A percentile compares a stretch with the other conserved stretches of the same genome.
These are phyloP conservation scores for Malus hybrid DNA, from an alignment of 331 rosid genomes.

Conservation along the genomic window DNA sequence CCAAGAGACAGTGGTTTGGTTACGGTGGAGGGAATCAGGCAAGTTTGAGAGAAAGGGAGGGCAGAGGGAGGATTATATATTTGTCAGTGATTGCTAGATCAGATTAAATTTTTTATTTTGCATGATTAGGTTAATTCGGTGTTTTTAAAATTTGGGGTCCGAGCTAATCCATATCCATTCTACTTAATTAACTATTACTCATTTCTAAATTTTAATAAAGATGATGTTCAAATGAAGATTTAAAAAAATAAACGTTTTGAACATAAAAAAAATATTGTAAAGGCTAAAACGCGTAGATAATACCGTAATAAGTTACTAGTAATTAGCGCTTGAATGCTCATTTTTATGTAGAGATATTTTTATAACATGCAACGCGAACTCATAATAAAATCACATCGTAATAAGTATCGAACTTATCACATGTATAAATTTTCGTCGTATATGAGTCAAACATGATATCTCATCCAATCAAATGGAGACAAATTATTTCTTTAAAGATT, in stretches of 20 bases:
- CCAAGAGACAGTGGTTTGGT: not conserved
- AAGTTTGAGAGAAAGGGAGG: not conserved
- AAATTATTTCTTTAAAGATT: not conserved
- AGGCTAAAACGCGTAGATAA: no score
- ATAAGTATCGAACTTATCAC: not conserved
- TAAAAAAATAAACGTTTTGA: no score
- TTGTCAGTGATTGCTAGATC: conserved; percentile 25
- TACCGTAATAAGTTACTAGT: not conserved
- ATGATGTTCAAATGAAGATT: no score
- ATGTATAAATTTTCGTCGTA: no score
- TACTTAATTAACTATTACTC: not conserved
- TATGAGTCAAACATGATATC: not conserved
- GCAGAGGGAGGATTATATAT: conserved; percentile 1
- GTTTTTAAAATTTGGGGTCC: not conserved
- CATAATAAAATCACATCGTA: not conserved
- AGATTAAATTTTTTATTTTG: not conserved
- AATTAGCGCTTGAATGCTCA: not conserved
- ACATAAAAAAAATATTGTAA: no score
- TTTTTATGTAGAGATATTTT: no score
- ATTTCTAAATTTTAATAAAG: no score
- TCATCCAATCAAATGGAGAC: not conserved
- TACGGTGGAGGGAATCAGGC: not conserved
- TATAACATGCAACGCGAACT: not conserved
- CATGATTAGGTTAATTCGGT: not conserved
- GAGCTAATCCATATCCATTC: not conserved